Base-by-base conservation (phyloP, 2,329 filamentous ascomycete species). In the Aspergillus terreus region DNA sequence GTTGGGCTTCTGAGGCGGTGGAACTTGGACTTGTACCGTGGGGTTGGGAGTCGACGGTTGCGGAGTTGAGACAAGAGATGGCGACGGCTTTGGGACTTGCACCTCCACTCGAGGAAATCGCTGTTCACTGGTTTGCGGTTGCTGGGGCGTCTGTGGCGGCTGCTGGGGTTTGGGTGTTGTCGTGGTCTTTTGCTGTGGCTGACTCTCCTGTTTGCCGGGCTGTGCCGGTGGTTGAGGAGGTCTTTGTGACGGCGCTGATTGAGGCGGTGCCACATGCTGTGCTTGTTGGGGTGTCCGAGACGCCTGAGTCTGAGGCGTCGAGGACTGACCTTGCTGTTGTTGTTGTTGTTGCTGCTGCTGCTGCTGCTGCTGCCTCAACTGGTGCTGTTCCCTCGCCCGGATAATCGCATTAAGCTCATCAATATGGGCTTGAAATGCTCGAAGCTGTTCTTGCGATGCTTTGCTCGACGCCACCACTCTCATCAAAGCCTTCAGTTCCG, bases 391-490 rank as follows among this genome's bases (percentile, higher is more conserved):
- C 52, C 71, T 67, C n/a, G 69, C 64, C 49, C 73, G 72, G 49
- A 79, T 73, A 27, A 78, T 76, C 2, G 72, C 74, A 54, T 78
- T 78, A 10, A 79, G 69, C 51, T 78, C 76, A 54, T 79, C 76
- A 47, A 79, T 78, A 56, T 79, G 76, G 27, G 71, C 69, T 56
- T 79, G 76, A 53, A 79, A 79, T 49, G 74, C 70, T 47, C 72
- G 73, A 19, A 79, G 64, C 53, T 79, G 75, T 53, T 76, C 74
- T 53, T 75, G 73, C 4, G 72, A 73, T 11, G 76, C 76, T 56
- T 76, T 71, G 51, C 75, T 78, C 5, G 74, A 75, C 3, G 76
- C 76, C 23, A 79, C 76, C 14, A 79, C 69, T 52, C 75, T 71
- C 76, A 79, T 79, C 58, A 79, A 59, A 4, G 74, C 74, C 56